Conservation (phyloP, 805 yeast species). For the Lipomyces kockii region DNA sequence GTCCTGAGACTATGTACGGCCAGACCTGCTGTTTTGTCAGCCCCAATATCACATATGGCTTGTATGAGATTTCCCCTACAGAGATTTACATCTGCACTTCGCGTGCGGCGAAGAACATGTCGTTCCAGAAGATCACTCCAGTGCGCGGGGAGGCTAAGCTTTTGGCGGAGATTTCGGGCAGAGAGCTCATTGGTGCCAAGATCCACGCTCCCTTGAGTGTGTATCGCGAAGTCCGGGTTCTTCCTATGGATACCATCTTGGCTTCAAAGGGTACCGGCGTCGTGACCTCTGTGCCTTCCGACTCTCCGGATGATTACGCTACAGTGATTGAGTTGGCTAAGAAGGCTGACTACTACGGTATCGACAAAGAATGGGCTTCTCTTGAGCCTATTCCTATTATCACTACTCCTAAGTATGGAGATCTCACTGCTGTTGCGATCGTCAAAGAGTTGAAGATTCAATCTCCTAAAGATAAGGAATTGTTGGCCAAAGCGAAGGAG, state of each 20-base stretch:
- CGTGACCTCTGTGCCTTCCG: slow-evolving; percentile 98
- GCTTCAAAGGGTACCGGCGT: slow-evolving; percentile 98
- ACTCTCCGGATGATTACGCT: slow-evolving; percentile 95
- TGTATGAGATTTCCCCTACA: slow-evolving; percentile 75
- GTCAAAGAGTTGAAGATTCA: slow-evolving; percentile 87
- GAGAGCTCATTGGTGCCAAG: slow-evolving; percentile 78
- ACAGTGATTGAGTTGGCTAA: slow-evolving; percentile 81
- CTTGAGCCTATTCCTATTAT: slow-evolving; percentile 75
- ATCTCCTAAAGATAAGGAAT: slow-evolving; percentile 89
- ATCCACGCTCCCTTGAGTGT: slow-evolving; percentile 83
- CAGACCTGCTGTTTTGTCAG: slow-evolving; percentile 98
- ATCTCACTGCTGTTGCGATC: slow-evolving; percentile 79
- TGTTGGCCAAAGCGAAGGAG: slow-evolving; percentile 91
- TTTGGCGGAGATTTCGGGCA: slow-evolving; percentile 65
- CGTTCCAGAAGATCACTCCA: slow-evolving; percentile 91
- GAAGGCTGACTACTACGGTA: slow-evolving; percentile 88
- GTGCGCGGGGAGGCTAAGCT: slow-evolving; percentile 77
- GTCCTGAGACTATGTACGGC: slow-evolving; percentile 99
- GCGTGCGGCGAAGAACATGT: slow-evolving; percentile 97
- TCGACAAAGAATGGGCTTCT: slow-evolving; percentile 84
- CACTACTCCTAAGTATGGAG: slow-evolving; percentile 84
- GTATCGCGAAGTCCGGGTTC: slow-evolving; percentile 70
- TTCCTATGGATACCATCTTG: slow-evolving; percentile 97
- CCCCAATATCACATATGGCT: slow-evolving; percentile 89
- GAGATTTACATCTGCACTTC: slow-evolving; percentile 84